Base-by-base conservation (phyloP, 2,329 filamentous ascomycete species). In the Penicillium hesseltinei region DNA sequence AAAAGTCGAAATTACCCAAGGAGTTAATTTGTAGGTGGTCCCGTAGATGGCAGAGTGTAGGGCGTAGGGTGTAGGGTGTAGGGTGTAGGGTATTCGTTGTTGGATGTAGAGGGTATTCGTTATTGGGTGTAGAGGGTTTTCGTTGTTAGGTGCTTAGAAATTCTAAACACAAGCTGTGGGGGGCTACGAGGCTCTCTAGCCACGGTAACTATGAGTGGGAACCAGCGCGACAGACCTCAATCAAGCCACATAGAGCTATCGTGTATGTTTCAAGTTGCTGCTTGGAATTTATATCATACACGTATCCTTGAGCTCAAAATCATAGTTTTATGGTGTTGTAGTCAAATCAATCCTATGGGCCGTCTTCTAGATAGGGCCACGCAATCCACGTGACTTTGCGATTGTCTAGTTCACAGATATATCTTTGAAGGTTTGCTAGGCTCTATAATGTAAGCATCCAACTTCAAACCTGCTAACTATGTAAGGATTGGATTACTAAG, bases 251-350 rank as follows among this genome's bases (percentile, higher is more conserved):
- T 19, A 17, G 19, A 13, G 11, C 11, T 15, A 23, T 33, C 23
- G 5, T 23, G 13, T 15, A 21, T 13, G n/a, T 6, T 4, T 47
- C 1, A 47, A 35, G n/a, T 15, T 23, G 23, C 2, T 23, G 3
- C 4, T 2, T 5, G 3, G 15, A 1, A 9, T 1, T 4, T 2
- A 7, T 7, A 1, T 5, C 5, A 11, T 33, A 0, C 2, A 35
- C 17, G 1, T 23, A 11, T 7, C 0, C 2, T n/a, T 11, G 29
- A 15, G 5, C 15, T 25, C 45, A 35, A 5, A n/a, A 25, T n/a
- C 17, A 0, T 3, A 4, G 17, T n/a, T 23, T 6, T 11, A n/a
- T 35, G 8, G 7, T 6, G 15, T n/a, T 6, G 0, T 33, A 27
- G 13, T 43, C 25, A 9, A 29, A 29, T 23, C 4, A 51, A 50